Base-by-base conservation (phyloP, 2,329 filamentous ascomycete species). In the Lasiodiplodia sp. region DNA sequence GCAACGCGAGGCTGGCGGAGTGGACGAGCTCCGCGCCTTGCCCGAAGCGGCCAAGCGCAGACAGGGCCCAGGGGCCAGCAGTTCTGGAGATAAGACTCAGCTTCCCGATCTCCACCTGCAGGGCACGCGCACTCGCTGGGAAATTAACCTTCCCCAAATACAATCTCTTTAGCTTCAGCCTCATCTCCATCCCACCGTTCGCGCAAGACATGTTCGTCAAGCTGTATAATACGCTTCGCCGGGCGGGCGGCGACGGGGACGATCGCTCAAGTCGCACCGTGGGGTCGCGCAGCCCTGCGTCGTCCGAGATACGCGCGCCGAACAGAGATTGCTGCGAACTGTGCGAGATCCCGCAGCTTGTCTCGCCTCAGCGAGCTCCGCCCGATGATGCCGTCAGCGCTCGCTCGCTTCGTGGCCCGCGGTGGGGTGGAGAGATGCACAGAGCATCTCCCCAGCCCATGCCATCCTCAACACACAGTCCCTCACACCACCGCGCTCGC, bases 101-200 rank as follows among this genome's bases (percentile, higher is more conserved):
- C 56, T 60, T 49, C 47, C 56, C 47, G 47, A 63, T 63, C 58
- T 49, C 40, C 40, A 60, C 23, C 37, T 34, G 28, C 44, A 47
- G 44, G 44, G 44, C 44, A 47, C 44, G 44, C 44, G 44, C 44
- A 16, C 44, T 18, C 57, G 37, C 31, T 44, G 58, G 58, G 58
- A 63, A 63, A 63, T 63, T 31, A 12, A 18, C n/a, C 40, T 63
- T 63, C 58, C 58, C 58, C 58, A 63, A 63, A 49, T 34, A 49
- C 58, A 63, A 63, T 63, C 40, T 63, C 58, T 63, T 63, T 37
- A 51, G 23, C 58, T 51, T 63, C 58, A 63, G 58, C 58, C 58
- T 63, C 58, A 34, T 63, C 58, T 63, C 40, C 58, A 63, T 63
- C 40, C 58, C 58, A 63, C 40, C 21, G 8, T 16, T 4, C 40